Base-by-base conservation (phyloP, 2,329 filamentous ascomycete genomes). In the Cladosporium austrohemisphaericum region DNA sequence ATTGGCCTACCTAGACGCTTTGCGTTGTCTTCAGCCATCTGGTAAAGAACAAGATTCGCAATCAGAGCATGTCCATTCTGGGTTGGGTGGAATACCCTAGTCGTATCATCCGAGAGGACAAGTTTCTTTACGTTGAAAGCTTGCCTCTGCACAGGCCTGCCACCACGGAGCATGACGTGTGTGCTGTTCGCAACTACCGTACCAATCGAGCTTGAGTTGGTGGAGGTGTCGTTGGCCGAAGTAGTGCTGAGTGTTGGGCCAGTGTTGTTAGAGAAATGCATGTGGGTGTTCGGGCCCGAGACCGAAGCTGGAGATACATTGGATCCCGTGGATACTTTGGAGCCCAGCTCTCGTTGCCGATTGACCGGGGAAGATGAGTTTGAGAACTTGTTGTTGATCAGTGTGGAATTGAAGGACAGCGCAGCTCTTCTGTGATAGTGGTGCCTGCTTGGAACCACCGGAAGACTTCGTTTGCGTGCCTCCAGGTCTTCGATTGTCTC, bases 11-110 rank as follows among this genome's bases (percentile, higher is more conserved):
- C 47, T n/a, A 41, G 4, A 5, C 36, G 23, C 22, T 32, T 9
- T 14, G 41, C 32, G 5, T 47, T 40, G 22, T 47, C 25, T 4
- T 11, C 16, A 7, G 49, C 41, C 41, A 51, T 51, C 29, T 48
- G 32, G 19, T 32, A 48, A 19, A 51, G 26, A 5, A 51, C 18
- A 13, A 51, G 26, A 26, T 47, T 51, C 1, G 49, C 49, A 18
- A 51, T 47, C 16, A 51, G 7, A 10, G 49, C 23, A 33, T 51
- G 49, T 5, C 49, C 49, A 16, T n/a, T 26, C 36, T 51, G 49
- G 7, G 41, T 38, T 9, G 49, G 49, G 26, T 51, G 49, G 16
- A 51, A 51, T 3, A 51, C 35, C 11, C 49, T 38, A n/a, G 13
- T 25, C 3, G 49, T 48, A 3, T 10, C 13, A 20, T 51, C 49